Evolutionary conservation across 1,139 yeast species (phyloP).

Genomic region (Maudiozyma humilis): DNA sequence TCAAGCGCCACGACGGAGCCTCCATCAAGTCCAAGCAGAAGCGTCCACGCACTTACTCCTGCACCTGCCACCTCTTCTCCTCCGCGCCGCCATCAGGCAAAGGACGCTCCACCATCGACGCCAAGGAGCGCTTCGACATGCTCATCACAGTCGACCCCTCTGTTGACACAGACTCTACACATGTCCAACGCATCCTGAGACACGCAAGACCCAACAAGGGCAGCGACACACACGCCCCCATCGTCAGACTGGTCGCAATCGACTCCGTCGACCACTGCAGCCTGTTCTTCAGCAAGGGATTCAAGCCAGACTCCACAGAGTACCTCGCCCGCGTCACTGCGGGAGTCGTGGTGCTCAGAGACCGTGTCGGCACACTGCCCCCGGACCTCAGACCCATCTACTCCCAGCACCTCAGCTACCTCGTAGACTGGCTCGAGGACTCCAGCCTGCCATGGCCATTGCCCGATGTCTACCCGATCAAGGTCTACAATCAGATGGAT

Average conservation of each 20-base stretch:
- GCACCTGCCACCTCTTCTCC: conserved; percentile 38
- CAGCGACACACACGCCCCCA: conserved; percentile 38
- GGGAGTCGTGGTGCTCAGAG: conserved; percentile 75
- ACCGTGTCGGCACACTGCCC: conserved; percentile 76
- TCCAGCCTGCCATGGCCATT: conserved; percentile 58
- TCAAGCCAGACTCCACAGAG: conserved; percentile 34
- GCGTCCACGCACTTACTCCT: conserved; percentile 28
- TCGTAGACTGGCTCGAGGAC: conserved; percentile 51
- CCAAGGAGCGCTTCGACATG: conserved; percentile 42
- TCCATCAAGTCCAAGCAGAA: conserved; percentile 33
- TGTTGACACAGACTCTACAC: conserved; percentile 40
- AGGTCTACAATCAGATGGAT: conserved; percentile 56
- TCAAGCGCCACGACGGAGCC: conserved; percentile 62
- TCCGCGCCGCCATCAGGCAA: conserved; percentile 34
- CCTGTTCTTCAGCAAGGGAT: conserved; percentile 36
- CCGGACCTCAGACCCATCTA: conserved; percentile 73
- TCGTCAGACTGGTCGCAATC: conserved; percentile 63
- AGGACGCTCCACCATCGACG: conserved; percentile 22
- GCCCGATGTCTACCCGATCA: conserved; percentile 62
- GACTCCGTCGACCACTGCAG: conserved; percentile 78
- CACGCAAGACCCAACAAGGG: conserved; percentile 19
- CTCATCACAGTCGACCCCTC: conserved; percentile 66
- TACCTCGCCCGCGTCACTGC: conserved; percentile 65
- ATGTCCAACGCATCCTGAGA: conserved; percentile 27
- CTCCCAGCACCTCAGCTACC: conserved; percentile 54